Evolutionary conservation across 768 basidiomycete species (phyloP).

Genomic region (Suillus plorans): DNA sequence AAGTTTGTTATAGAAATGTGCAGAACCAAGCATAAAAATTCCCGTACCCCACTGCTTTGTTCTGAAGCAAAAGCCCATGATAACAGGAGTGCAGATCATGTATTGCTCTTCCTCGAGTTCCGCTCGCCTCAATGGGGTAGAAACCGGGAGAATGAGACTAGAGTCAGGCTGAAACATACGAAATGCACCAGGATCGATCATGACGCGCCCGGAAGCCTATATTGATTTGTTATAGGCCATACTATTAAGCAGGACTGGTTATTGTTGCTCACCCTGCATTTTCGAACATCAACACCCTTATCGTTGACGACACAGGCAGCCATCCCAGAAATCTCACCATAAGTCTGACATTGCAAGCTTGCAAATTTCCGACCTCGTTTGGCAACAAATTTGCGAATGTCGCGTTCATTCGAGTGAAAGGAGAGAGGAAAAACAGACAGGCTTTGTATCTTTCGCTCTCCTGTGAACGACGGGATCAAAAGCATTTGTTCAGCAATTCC

Average conservation of each 20-base stretch:
- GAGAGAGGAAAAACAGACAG: neutral
- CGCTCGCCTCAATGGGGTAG: neutral
- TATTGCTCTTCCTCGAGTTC: conserved; percentile 1
- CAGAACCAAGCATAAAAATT: neutral
- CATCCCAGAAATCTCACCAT: neutral
- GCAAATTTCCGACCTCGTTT: neutral
- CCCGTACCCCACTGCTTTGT: neutral
- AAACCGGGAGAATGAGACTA: neutral
- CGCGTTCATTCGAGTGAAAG: neutral
- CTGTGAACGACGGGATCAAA: too few species aligned
- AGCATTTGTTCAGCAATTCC: too few species aligned
- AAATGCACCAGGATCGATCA: neutral
- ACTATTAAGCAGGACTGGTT: neutral
- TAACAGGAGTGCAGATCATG: neutral
- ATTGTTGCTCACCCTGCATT: neutral
- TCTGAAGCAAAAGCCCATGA: neutral
- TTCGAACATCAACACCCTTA: neutral
- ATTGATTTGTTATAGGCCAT: neutral
- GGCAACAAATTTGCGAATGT: neutral
- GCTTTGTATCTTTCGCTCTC: too few species aligned
- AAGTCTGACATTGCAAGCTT: neutral
- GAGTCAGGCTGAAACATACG: neutral
- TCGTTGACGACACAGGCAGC: neutral
- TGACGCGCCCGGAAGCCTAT: neutral
- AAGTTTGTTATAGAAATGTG: neutral